These are phyloP conservation scores for Protostelium mycophagum DNA, from an alignment of 78 protist species.

Conservation along the genomic window DNA sequence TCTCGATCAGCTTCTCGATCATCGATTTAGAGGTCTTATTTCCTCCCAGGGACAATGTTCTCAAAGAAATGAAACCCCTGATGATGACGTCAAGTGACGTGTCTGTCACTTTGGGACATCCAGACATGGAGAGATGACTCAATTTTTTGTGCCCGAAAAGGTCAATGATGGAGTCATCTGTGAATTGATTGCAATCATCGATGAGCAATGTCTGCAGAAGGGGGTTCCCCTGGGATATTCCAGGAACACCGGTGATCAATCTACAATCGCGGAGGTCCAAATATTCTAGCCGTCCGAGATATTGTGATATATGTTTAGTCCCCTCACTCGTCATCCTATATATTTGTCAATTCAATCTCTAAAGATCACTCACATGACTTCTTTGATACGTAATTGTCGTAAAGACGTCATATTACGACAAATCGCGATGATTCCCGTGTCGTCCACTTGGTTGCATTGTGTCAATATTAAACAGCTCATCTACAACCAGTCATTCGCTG, in stretches of 20 bases:
- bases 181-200: not conserved
- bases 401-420: not conserved
- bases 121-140: not conserved
- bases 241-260: not conserved
- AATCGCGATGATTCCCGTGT: not conserved
- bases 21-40: not conserved
- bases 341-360: no score
- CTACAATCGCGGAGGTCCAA: not conserved
- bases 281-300: not conserved
- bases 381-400: not conserved
- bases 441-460: not conserved
- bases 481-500: no score
- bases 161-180: not conserved
- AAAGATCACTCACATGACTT: not conserved
- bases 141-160: not conserved
- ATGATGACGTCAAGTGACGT: not conserved
- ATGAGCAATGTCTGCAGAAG: not conserved
- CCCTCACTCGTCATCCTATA: not conserved
- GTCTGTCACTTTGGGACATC: not conserved
- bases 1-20: not conserved
- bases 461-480: not conserved
- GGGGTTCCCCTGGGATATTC: not conserved
- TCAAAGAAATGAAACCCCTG: not conserved
- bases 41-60: not conserved
- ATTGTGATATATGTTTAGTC: not conserved